These are phyloP conservation scores for Solanum aculeatissimum DNA, from an alignment of 305 asterid species.

Conservation along the genomic window DNA sequence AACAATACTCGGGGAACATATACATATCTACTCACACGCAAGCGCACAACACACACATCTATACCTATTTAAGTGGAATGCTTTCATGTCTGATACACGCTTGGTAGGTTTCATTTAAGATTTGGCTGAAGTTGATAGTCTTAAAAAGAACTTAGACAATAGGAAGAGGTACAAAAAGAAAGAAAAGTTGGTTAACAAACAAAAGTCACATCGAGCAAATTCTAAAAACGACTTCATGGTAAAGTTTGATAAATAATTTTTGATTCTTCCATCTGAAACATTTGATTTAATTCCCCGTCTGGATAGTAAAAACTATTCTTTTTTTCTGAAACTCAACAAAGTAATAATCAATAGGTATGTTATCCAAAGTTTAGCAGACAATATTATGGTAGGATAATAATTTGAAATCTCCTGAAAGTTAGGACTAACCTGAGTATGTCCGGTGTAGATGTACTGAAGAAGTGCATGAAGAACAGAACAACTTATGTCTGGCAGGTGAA, in stretches of 20 bases:
- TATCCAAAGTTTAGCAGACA: background rate
- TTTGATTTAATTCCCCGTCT: background rate
- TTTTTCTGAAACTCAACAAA: background rate
- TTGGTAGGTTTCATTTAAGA: background rate
- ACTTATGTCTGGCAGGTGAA: constrained; percentile 39
- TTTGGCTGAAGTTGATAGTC: background rate
- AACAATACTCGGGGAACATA: background rate
- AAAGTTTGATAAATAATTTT: background rate
- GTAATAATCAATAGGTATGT: background rate
- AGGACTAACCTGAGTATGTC: constrained; percentile 59
- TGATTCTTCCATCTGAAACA: background rate
- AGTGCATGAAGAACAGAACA: constrained; percentile 65
- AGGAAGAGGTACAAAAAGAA: background rate
- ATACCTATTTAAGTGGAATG: background rate
- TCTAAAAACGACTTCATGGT: background rate
- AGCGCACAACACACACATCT: background rate
- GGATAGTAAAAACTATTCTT: background rate
- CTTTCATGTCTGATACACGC: background rate
- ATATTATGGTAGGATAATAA: background rate
- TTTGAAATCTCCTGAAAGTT: background rate
- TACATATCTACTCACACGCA: background rate
- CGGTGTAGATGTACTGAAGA: constrained; percentile 73
- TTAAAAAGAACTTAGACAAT: background rate
- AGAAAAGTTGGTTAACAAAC: background rate
- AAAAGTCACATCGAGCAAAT: background rate